Evolutionary conservation across 202 grass and related monocot genomes (phyloP).

Genomic region (Zoysia matrella): DNA sequence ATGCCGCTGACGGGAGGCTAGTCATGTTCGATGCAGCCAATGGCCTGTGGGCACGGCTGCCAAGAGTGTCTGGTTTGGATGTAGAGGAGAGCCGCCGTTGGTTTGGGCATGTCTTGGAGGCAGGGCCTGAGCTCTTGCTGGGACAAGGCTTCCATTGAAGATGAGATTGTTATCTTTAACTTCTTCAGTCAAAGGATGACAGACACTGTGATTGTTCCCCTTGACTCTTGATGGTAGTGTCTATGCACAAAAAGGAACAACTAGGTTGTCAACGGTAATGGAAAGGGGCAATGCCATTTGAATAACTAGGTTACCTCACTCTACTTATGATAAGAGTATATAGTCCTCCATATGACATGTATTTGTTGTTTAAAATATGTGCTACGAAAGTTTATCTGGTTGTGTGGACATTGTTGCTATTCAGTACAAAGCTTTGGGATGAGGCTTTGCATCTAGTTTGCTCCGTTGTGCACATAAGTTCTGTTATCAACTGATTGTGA

Average conservation of each 20-base stretch:
- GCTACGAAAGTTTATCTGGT: neutral
- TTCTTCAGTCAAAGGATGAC: neutral
- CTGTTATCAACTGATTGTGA: neutral
- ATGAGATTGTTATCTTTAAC: slow-evolving; percentile 30
- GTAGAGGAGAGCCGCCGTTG: slow-evolving; percentile 23
- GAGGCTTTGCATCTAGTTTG: neutral
- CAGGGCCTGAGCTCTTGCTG: slow-evolving; percentile 39
- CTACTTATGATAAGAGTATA: no score
- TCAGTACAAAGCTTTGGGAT: slow-evolving; percentile 3
- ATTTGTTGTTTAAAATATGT: no score
- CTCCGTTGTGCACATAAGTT: neutral
- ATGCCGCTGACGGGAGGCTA: slow-evolving; percentile 37
- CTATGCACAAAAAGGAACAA: slow-evolving; percentile 21
- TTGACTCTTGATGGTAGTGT: neutral
- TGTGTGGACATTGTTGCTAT: neutral
- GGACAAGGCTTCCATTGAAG: neutral
- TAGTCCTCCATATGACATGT: no score
- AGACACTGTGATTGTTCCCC: neutral
- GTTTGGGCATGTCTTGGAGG: slow-evolving; percentile 66
- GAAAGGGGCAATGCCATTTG: no score
- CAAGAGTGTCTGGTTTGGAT: slow-evolving; percentile 29
- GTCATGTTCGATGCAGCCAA: slow-evolving; percentile 56
- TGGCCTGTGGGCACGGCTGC: slow-evolving; percentile 36
- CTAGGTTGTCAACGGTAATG: neutral
- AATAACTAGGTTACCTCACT: neutral